Base-by-base conservation (phyloP, 805 yeast species). In the Pichia phayaonensis region DNA sequence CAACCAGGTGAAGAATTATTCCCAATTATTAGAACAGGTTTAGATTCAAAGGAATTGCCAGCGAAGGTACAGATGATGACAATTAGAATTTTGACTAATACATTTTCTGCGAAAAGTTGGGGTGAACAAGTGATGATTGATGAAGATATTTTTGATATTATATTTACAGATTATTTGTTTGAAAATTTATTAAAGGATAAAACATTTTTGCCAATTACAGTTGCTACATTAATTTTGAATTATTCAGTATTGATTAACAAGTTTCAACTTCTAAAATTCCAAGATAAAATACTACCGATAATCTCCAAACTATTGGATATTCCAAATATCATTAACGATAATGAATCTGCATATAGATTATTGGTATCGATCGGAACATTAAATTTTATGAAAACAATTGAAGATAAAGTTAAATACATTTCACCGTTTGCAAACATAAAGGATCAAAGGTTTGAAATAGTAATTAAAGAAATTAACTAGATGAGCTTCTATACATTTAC, bases 331-430 rank as follows among this genome's bases (percentile, higher is more conserved):
- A 18, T 56, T 3, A 58, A 67, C 1, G 76, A 76, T 39, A 75
- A 80, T 40, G 96, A 87, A 64, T 79, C 90, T 2, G 78, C 81
- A 0, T 87, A 86, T 63, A 73, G 96, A 60, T 56, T 81, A 22
- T 55, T 75, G 12, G 71, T 86, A 24, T 81, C 85, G 0, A 74
- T 72, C 51, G 95, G 94, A 3, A 86, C 87, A 44, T 55, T 81
- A 38, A 59, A 75, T 20, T 62, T 65, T 43, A 53, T 48, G 31
- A 47, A 53, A 16, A 38, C 53, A 6, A 57, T 56, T 40, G 29
- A 21, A 16, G 56, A 31, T 6, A 42, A 36, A 7, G 43, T 26
- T n/a, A n/a, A 57, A 20, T 44, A 56, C 21, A 23, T 48, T 1
- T 26, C 48, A 16, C 47, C 57, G 24, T 49, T 53, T 31, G 45